phyloP scores from a whole-genome alignment of 202 grass and related monocot genomes.

The Cymbopogon flexuosus region DNA sequence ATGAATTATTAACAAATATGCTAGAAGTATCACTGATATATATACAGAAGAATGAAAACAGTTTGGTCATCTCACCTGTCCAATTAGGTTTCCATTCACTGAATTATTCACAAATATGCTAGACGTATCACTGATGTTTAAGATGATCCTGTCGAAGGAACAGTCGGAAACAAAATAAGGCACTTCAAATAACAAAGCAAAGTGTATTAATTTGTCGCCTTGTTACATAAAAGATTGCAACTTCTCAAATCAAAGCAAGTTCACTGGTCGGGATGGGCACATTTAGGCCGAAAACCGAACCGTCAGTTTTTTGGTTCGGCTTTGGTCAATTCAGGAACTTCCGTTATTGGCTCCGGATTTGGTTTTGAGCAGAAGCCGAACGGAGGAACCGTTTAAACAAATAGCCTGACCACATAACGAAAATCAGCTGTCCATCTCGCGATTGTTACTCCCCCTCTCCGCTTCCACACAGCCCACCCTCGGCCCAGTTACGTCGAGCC shows the following conservation, averaged over 20 bases:
- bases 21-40: background rate
- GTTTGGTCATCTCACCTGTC: constrained; percentile 43
- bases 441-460: no score
- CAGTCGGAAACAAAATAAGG: constrained; percentile 33
- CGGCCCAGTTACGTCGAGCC: no score
- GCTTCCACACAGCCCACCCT: no score
- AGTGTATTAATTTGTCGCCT: background rate
- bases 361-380: no score
- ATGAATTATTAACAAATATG: constrained; percentile 15
- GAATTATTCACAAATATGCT: constrained; percentile 51
- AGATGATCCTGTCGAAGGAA: constrained; percentile 43
- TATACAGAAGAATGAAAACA: constrained; percentile 15
- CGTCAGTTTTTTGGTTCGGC: no score
- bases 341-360: no score
- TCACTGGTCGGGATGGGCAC: background rate
- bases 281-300: no score
- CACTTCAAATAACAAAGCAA: constrained; percentile 13
- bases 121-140: constrained; percentile 33
- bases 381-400: no score
- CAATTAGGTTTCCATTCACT: constrained; percentile 46
- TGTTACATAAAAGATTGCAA: constrained; percentile 6
- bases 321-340: no score
- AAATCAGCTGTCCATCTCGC: no score
- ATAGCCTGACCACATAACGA: no score
- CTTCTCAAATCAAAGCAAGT: constrained; percentile 10